Conservation (phyloP, 371 early-diverging fungal genomes). For the Mortierella sp. region DNA sequence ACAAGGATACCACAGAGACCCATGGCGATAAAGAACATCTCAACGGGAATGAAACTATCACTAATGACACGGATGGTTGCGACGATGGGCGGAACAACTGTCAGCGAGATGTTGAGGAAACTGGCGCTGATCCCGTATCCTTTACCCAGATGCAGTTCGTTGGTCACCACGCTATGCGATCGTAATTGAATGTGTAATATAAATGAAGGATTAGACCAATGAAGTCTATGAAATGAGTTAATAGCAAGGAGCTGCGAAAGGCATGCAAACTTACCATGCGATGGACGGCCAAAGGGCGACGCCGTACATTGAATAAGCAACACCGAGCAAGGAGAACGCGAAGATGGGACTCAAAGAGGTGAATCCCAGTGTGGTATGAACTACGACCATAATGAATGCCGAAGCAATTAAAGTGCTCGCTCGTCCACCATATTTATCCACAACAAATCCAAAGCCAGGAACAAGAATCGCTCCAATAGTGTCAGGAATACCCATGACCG, state of each 20-base stretch:
- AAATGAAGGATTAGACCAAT: background rate
- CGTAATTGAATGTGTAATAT: background rate
- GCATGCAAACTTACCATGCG: conserved; percentile 54
- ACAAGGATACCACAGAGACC: conserved; percentile 61
- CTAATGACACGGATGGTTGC: conserved; percentile 66
- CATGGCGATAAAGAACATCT: conserved; percentile 66
- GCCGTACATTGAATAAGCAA: conserved; percentile 73
- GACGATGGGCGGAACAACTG: conserved; percentile 68
- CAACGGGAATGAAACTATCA: conserved; percentile 63
- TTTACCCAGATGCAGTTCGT: conserved; percentile 64
- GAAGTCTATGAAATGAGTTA: background rate
- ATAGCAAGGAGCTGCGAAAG: background rate
- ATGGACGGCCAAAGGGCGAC: conserved; percentile 76
- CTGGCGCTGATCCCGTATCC: conserved; percentile 74
- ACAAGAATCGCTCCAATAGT: conserved; percentile 68
- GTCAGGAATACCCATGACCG: conserved; percentile 76
- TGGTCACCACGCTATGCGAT: conserved; percentile 56
- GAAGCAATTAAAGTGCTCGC: conserved; percentile 62
- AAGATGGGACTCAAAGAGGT: conserved; percentile 63
- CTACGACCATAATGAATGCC: conserved; percentile 62
- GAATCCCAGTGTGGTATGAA: conserved; percentile 67
- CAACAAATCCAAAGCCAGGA: conserved; percentile 66
- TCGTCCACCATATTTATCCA: conserved; percentile 67
- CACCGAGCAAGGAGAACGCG: conserved; percentile 67
- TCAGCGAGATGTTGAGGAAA: conserved; percentile 69